Conservation (phyloP, 2,329 filamentous ascomycete genomes). For the Botrytis hyacinthi region DNA sequence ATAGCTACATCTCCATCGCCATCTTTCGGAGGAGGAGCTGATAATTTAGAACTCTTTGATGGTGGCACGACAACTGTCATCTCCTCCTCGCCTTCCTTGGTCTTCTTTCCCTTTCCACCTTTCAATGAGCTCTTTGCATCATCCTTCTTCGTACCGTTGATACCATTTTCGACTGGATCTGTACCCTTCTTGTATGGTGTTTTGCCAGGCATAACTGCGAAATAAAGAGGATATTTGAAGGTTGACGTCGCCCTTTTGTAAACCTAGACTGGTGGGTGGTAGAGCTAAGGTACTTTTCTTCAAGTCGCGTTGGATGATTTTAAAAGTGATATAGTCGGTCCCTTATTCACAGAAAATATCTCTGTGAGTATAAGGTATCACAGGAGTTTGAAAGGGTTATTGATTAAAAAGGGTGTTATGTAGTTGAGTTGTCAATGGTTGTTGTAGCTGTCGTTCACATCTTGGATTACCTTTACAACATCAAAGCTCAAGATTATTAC, state of each 20-base stretch:
- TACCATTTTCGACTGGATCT: conserved; percentile 66
- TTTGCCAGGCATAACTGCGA: conserved; percentile 63
- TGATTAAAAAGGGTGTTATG: conserved; percentile 5
- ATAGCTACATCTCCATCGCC: conserved; percentile 70
- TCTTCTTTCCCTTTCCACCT: conserved; percentile 62
- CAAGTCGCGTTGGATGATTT: not conserved
- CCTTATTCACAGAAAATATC: not conserved
- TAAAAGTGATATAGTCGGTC: not conserved
- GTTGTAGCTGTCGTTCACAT: conserved; percentile 18
- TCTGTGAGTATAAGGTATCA: not conserved
- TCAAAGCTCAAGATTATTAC: conserved; percentile 19
- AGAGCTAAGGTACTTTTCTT: conserved; percentile 6
- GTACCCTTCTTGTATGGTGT: conserved; percentile 66
- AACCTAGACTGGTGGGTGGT: conserved; percentile 23
- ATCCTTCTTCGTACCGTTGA: conserved; percentile 65
- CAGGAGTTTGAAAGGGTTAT: not conserved
- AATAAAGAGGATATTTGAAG: conserved; percentile 24
- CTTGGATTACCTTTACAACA: conserved; percentile 20
- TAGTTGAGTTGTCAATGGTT: conserved; percentile 16
- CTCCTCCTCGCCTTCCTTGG: conserved; percentile 64
- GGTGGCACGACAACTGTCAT: conserved; percentile 80
- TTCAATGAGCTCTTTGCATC: conserved; percentile 58
- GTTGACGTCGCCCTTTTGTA: conserved; percentile 34
- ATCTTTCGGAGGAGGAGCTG: conserved; percentile 56
- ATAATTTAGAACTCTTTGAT: conserved; percentile 61